These are phyloP conservation scores for Dioszegia hungarica DNA, from an alignment of 768 basidiomycete species.

Conservation along the genomic window DNA sequence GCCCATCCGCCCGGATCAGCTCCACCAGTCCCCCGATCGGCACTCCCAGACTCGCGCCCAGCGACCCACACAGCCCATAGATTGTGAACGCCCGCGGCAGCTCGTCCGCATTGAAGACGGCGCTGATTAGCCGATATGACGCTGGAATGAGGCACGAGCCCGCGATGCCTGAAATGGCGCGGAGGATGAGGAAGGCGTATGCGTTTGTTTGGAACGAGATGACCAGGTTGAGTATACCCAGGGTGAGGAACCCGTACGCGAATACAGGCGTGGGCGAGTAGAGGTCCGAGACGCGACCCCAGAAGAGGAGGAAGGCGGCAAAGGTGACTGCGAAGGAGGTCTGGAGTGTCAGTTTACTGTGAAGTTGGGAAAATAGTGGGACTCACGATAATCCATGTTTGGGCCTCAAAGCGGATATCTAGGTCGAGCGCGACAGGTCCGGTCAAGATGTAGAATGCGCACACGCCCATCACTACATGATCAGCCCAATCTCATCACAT, in stretches of 20 bases:
- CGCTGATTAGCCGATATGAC: slow-evolving; percentile 23
- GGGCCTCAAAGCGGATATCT: slow-evolving; percentile 10
- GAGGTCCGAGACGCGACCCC: slow-evolving; percentile 33
- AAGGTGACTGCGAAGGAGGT: slow-evolving; percentile 31
- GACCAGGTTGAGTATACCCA: slow-evolving; percentile 21
- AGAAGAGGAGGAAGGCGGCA: slow-evolving; percentile 30
- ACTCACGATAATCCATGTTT: slow-evolving; percentile 30
- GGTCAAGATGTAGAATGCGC: slow-evolving; percentile 21
- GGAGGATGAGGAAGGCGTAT: slow-evolving; percentile 32
- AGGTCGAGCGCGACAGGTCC: slow-evolving; percentile 15
- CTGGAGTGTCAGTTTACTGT: not conserved
- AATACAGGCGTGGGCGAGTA: slow-evolving; percentile 31
- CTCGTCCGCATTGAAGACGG: slow-evolving; percentile 24
- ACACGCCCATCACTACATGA: slow-evolving; percentile 8
- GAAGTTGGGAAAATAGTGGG: not conserved
- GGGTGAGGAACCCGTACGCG: slow-evolving; percentile 16
- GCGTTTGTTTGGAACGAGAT: slow-evolving; percentile 18
- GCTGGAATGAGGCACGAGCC: slow-evolving; percentile 26
- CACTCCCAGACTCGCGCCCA: slow-evolving; percentile 22
- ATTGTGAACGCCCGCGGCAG: slow-evolving; percentile 18
- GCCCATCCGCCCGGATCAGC: slow-evolving; percentile 16
- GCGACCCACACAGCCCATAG: slow-evolving; percentile 17
- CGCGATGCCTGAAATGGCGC: slow-evolving; percentile 30
- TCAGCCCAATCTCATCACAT: not conserved
- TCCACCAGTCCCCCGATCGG: slow-evolving; percentile 25